A percentile compares a stretch with the other conserved stretches of the same genome.
Conservation (phyloP, 164 flowering plant genomes). For the Stephania japonica region DNA sequence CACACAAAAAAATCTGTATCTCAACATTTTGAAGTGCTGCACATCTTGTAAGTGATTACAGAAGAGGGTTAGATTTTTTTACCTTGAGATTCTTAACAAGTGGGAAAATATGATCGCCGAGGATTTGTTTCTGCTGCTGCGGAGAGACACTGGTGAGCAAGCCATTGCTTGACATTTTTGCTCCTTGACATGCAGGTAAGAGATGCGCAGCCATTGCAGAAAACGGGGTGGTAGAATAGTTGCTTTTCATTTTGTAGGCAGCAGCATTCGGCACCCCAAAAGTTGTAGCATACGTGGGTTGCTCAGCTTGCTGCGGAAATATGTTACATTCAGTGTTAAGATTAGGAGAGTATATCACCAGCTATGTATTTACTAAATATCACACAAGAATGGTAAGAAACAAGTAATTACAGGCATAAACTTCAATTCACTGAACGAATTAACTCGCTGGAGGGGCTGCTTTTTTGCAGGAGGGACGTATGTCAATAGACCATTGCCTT, state of each 20-base stretch:
- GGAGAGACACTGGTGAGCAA: background rate
- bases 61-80: background rate
- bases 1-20: background rate
- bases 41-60: background rate
- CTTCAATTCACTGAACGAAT: background rate
- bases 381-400: background rate
- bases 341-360: background rate
- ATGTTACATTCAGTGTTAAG: background rate
- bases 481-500: background rate
- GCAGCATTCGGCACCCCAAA: background rate
- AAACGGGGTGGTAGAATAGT: background rate
- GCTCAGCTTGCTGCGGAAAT: background rate
- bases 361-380: background rate
- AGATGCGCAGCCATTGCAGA: no score
- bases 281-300: background rate
- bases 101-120: background rate
- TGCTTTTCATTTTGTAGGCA: background rate
- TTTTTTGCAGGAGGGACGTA: background rate
- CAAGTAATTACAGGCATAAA: background rate
- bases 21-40: background rate
- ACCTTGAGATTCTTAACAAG: constrained; percentile 2
- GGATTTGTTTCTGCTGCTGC: background rate
- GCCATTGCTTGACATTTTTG: background rate
- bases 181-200: background rate
- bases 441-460: background rate